Evolutionary conservation across 1,139 yeast genomes (phyloP), one percentile per base, ranked within the genome.

Genomic region (Magnusiomyces suaveolens): DNA sequence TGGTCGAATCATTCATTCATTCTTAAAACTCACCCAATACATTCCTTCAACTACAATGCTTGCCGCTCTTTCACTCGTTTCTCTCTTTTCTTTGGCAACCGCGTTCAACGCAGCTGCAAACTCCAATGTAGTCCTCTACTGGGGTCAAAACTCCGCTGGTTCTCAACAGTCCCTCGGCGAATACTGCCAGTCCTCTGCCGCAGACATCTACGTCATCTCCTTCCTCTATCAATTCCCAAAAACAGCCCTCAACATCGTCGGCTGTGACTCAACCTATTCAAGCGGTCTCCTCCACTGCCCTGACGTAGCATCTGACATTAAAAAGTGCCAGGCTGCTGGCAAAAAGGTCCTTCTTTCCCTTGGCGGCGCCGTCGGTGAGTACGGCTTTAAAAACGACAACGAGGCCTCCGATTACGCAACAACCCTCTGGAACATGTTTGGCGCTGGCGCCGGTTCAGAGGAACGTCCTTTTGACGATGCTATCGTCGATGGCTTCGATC

Each of bases 81-180:
- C 51, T 3, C 10, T 46, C 4, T n/a, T 33, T n/a, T 38, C 47
- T n/a, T 41, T 41, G 21, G 49, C 26, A 6, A 33, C 54, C n/a
- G 52, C 52, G 36, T 53, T 53, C 41, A 51, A 56, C 6, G 53
- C 56, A 10, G n/a, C 55, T 2, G 51, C 48, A 6, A 52, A 52
- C 43, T 29, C 41, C 52, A 56, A 56, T 26, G 52, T 86, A 49
- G 95, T 84, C 20, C 77, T 85, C 8, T 89, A 88, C 72, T 89
- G 96, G 96, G 97, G 97, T 52, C 97, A 89, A 71, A 79, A 80
- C 64, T 81, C 92, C n/a, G 85, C 80, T 32, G 72, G 72, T 36
- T 63, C 77, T 48, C 94, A 87, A 69, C 73, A 80, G 61, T 69
- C 79, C 12, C 75, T 89, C 54, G 78, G 81, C 16, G 70, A 75